These are phyloP conservation scores for Bassia scoparia DNA, from an alignment of 148 eudicot species.

Conservation along the genomic window DNA sequence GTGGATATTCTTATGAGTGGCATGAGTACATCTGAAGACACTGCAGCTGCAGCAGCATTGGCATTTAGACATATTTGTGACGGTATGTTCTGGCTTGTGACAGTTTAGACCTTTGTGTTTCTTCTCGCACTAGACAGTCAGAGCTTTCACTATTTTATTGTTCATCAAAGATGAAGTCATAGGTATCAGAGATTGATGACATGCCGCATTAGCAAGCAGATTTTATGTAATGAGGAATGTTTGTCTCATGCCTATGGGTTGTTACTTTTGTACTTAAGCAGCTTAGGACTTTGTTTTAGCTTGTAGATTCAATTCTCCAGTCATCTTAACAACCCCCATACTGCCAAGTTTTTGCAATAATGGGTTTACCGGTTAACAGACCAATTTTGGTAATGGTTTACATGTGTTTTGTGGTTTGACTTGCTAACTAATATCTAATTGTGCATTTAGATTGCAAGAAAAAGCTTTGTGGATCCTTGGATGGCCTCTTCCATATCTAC, in stretches of 20 bases:
- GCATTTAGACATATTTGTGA: conserved; percentile 91
- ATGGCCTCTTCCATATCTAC: conserved; percentile 92
- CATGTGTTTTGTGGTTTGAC: neutral
- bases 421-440: conserved; percentile 15
- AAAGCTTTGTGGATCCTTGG: conserved; percentile 84
- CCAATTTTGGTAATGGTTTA: neutral
- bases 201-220: neutral
- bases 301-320: neutral
- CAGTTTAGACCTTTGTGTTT: neutral
- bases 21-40: conserved; percentile 93
- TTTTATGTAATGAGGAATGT: neutral
- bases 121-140: neutral
- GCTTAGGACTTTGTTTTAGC: neutral
- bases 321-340: neutral
- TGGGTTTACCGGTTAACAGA: neutral
- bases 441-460: conserved; percentile 73
- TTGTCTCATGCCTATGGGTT: neutral
- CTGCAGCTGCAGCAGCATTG: conserved; percentile 94
- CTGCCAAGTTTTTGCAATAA: too few species aligned
- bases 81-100: conserved; percentile 43
- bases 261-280: neutral
- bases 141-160: neutral
- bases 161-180: neutral
- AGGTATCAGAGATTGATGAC: neutral
- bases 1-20: conserved; percentile 93